Conservation (phyloP, 1,284 basidiomycete genomes). For the Cryptococcus sp. region DNA sequence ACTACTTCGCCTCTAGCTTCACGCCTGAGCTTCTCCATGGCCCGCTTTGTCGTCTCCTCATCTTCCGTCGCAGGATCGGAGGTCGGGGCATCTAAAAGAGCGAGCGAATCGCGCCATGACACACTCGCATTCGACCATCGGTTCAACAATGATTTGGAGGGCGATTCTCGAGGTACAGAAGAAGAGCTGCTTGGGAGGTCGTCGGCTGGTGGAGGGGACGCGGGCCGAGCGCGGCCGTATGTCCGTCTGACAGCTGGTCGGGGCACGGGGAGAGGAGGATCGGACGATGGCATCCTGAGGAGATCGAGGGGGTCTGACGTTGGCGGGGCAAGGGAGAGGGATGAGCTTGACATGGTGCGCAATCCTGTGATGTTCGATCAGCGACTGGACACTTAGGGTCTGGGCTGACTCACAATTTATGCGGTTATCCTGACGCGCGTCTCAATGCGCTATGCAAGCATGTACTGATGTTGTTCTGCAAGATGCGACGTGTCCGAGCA, state of each 20-base stretch:
- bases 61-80: constrained; percentile 12
- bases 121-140: constrained; percentile 15
- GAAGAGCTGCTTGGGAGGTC: neutral
- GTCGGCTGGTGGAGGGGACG: constrained; percentile 13
- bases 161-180: constrained; percentile 13
- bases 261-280: neutral
- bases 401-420: too few species aligned
- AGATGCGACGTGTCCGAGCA: too few species aligned
- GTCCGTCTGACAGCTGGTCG: constrained; percentile 22
- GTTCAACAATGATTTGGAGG: constrained; percentile 30
- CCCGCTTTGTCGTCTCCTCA: constrained; percentile 16
- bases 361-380: neutral
- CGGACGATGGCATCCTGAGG: neutral
- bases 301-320: constrained; percentile 17
- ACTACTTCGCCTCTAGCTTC: constrained; percentile 17
- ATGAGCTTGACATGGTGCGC: constrained; percentile 20
- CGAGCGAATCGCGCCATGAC: constrained; percentile 21
- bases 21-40: constrained; percentile 26
- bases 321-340: constrained; percentile 13
- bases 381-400: neutral
- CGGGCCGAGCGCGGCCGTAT: constrained; percentile 22
- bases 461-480: too few species aligned
- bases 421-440: too few species aligned
- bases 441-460: too few species aligned
- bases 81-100: constrained; percentile 15